Base-by-base conservation (phyloP, 225 moss, liverwort and hornwort genomes). In the Polytrichum commune region DNA sequence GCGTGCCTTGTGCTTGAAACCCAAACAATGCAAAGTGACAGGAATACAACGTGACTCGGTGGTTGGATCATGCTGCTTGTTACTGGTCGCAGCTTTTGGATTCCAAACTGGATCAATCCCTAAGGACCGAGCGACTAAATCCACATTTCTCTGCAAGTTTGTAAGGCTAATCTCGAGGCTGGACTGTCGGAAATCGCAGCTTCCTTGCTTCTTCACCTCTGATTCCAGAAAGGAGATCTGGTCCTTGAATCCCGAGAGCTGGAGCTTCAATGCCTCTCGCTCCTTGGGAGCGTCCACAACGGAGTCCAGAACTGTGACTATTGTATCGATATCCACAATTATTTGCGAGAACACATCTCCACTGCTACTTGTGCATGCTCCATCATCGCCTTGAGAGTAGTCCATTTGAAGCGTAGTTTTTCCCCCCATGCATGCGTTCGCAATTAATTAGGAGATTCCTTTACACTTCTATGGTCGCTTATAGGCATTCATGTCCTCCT, bases 31-130 rank as follows among this genome's bases (percentile, higher is more conserved):
- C 13, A 71, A 29, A 6, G 60, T 76, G 6, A 77, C 80, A 1
- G 67, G 10, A 1, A 26, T 19, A 53, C 53, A 57, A 19, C 10
- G 62, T 54, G 5, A 8, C 3, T 18, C 27, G 6, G 27, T 22
- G 10, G 55, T 63, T 5, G 7, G 8, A 5, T 20, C 63, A 24
- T 55, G 54, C 0, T 19, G 61, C 27, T 29, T 5, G 2, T 38
- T 23, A n/a, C 18, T 27, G 53, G 29, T 8, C n/a, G 29, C 38
- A 18, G 18, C 24, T 6, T 69, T 32, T 5, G 69, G 63, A 64
- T 77, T 78, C 86, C 86, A 86, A 9, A 83, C 83, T 8, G 83
- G 83, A 20, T 87, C 83, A 62, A 87, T 83, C 23, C 86, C 83
- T 66, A 87, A 38, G 13, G 83, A 83, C 3, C 83, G 83, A 10